Base-by-base conservation (phyloP, 202 grass and related monocot genomes). In the Digitaria exilis region DNA sequence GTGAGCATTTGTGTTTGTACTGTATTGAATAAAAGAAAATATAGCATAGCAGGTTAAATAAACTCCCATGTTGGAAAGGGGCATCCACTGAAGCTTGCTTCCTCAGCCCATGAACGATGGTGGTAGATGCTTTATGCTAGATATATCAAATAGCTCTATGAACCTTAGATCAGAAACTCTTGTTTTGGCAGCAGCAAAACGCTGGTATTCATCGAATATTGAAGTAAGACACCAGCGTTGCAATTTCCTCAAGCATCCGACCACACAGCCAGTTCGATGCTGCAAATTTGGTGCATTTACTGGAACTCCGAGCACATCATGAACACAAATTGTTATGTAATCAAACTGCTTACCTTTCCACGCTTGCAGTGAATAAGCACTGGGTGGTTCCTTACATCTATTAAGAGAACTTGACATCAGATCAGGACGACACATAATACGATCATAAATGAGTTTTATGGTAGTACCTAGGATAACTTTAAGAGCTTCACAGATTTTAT, bases 361-460 rank as follows among this genome's bases (percentile, higher is more conserved):
- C 94, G 91, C 62, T 97, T 97, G 84, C 94, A 97, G 82, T 97
- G 94, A 88, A 97, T 93, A 78, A 97, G 91, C 39, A 97, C 31
- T 4, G 94, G 94, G 44, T 97, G 89, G 42, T 93, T 93, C 76
- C 55, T 86, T 64, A 84, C 82, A 86, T 97, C 94, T 97, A 75
- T 50, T 50, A 84, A 43, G 44, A 71, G 21, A 86, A 78, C 81
- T 67, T 42, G 29, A 48, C 57, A 70, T 67, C 7, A 6, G 26
- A 70, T 77, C 31, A 65, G 19, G 31, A 3, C 15, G 41, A 5
- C 16, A 62, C 51, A 74, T 9, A 85, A 68, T 9, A 85, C 61
- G 22, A 69, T 0, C 28, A 45, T 4, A 59, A 73, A 75, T 24
- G 21, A 63, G 32, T 77, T 19, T 16, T 71, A 83, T 16, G 37